Base-by-base conservation (phyloP, 148 eudicot genomes). In the Salicornia ramosissima region DNA sequence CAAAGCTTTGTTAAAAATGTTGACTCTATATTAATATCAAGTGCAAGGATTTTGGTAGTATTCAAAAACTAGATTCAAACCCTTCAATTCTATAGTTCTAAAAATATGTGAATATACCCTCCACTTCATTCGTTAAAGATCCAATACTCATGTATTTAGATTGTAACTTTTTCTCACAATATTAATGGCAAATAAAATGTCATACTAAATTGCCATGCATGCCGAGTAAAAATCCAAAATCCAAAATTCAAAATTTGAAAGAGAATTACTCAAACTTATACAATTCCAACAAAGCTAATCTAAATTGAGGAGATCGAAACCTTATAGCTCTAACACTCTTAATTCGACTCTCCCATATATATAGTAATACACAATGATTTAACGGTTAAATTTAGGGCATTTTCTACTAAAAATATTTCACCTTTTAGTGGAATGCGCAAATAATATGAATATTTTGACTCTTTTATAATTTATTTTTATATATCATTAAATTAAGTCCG, bases 21-120 rank as follows among this genome's bases (percentile, higher is more conserved):
- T 10, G 64, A 21, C 43, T 61, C 42, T 61, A 61, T n/a, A 33
- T 61, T n/a, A 42, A 61, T 61, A 16, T 29, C 65, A 31, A 29
- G 1, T 31, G 10, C 54, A 50, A 50, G 21, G 9, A 21, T 16
- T 50, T 50, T n/a, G 8, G 54, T 1, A 50, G 1, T 19, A 50
- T 50, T 19, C 22, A 50, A 16, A n/a, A n/a, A 13, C 50, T 46
- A 11, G 14, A 28, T 59, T 46, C 50, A 46, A 46, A 46, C 15
- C 50, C 50, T 3, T 46, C 8, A 50, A 5, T 50, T 50, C 54
- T 50, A 19, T 50, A 50, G 22, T 50, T 8, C 9, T 50, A 21
- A 16, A 50, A 50, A 19, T 19, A 50, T 19, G 3, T 16, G 7
- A 50, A 16, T 2, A 50, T 3, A 50, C 54, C 21, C 6, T 50